Evolutionary conservation across 805 yeast species (phyloP).

Genomic region (Starmerella geochares): DNA sequence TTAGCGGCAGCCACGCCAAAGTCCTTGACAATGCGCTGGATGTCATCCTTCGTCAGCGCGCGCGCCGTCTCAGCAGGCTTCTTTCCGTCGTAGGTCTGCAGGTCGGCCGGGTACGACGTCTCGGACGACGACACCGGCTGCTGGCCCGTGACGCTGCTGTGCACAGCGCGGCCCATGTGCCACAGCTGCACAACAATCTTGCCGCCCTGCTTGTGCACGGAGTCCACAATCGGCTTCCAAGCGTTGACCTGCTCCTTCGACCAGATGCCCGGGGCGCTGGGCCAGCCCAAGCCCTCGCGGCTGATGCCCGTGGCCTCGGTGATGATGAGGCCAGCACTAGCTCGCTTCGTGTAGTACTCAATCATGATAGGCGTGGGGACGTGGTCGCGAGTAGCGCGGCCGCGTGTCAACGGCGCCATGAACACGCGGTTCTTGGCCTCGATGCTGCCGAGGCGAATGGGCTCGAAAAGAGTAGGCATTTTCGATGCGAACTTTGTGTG

Average conservation of each 20-base stretch:
- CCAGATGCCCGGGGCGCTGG: background rate
- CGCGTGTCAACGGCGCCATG: slow-evolving; percentile 3
- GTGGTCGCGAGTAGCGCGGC: background rate
- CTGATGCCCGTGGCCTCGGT: slow-evolving; percentile 2
- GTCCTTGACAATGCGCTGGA: background rate
- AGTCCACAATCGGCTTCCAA: background rate
- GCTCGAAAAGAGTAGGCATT: background rate
- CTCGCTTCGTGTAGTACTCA: background rate
- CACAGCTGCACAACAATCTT: background rate
- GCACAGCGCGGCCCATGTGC: slow-evolving; percentile 3
- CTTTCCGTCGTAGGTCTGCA: background rate
- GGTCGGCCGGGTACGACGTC: background rate
- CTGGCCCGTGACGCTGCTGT: background rate
- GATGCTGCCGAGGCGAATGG: background rate
- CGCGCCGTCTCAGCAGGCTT: background rate
- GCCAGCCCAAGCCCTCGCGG: background rate
- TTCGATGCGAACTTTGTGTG: too few relatives aligned
- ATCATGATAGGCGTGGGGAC: background rate
- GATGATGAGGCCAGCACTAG: background rate
- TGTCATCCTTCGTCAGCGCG: background rate
- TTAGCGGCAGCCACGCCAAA: background rate
- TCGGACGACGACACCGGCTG: background rate
- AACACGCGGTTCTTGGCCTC: slow-evolving; percentile 4
- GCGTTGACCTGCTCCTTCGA: background rate
- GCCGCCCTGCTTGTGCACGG: slow-evolving; percentile 1